A percentile compares a stretch with the other conserved stretches of the same genome.
These are phyloP conservation scores for Colletotrichum truncatum DNA, from an alignment of 2,329 filamentous ascomycete genomes.

Conservation along the genomic window DNA sequence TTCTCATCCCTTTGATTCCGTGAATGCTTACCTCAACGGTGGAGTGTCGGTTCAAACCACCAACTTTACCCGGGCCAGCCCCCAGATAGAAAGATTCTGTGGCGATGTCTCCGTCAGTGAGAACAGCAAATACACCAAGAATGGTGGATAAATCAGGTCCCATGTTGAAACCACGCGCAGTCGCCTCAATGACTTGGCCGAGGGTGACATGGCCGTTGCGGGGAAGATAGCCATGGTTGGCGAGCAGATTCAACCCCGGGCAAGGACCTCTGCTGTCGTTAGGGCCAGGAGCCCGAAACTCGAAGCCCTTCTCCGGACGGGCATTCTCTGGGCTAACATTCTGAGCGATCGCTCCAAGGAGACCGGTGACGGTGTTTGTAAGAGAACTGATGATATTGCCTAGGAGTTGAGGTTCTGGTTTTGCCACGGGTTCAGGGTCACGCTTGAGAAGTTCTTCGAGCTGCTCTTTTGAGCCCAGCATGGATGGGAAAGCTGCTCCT, in stretches of 20 bases:
- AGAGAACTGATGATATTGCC: not conserved
- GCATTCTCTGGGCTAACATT: slow-evolving; percentile 8
- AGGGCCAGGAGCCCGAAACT: not conserved
- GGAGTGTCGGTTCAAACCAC: slow-evolving; percentile 23
- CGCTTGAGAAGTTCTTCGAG: slow-evolving; percentile 9
- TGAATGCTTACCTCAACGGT: slow-evolving; percentile 18
- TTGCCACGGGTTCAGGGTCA: not conserved
- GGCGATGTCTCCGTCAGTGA: not conserved
- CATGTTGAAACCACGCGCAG: slow-evolving; percentile 24
- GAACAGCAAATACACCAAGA: slow-evolving; percentile 9
- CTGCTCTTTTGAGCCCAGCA: not conserved
- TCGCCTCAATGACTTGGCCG: slow-evolving; percentile 19
- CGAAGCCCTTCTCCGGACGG: slow-evolving; percentile 18
- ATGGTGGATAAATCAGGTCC: not conserved
- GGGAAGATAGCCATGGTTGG: slow-evolving; percentile 53
- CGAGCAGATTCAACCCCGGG: slow-evolving; percentile 53
- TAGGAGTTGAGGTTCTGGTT: slow-evolving; percentile 7
- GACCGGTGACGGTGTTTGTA: slow-evolving; percentile 5
- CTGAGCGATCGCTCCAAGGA: slow-evolving; percentile 18
- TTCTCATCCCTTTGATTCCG: fast-evolving
- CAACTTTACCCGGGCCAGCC: slow-evolving; percentile 7
- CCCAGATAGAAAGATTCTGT: slow-evolving; percentile 21
- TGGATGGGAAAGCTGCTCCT: slow-evolving; percentile 13
- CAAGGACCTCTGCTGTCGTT: slow-evolving; percentile 40
- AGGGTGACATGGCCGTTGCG: slow-evolving; percentile 42